phyloP scores from a whole-genome alignment of 306 rosid species.

The Morella rubra region DNA sequence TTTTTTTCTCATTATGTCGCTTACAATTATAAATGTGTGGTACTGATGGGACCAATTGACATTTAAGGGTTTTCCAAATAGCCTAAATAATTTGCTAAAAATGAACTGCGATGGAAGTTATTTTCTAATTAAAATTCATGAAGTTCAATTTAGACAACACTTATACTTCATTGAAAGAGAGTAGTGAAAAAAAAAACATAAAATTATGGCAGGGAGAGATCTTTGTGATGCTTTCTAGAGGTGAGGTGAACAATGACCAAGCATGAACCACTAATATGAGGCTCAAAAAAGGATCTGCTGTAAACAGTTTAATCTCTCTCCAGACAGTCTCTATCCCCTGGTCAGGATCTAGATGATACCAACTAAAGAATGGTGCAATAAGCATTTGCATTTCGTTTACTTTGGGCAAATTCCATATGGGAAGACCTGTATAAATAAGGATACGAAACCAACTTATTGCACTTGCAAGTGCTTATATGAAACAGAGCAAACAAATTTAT shows the following conservation, averaged over 20 bases:
- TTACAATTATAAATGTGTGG: neutral
- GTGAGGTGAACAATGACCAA: neutral
- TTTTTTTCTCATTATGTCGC: neutral
- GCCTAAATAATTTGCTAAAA: neutral
- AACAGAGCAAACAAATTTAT: neutral
- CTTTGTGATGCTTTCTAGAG: neutral
- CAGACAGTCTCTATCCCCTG: neutral
- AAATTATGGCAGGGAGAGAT: neutral
- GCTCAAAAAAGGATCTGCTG: neutral
- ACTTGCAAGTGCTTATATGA: neutral
- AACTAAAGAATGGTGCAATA: too few relatives aligned
- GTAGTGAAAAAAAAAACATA: too few relatives aligned
- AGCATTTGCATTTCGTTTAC: too few relatives aligned
- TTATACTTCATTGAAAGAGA: neutral
- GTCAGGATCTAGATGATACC: neutral
- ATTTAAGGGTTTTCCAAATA: neutral
- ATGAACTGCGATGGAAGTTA: neutral
- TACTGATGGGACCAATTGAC: neutral
- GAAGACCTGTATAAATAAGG: constrained; percentile 57
- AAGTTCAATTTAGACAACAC: neutral
- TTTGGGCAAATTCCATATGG: too few relatives aligned
- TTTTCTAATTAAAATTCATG: neutral
- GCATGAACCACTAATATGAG: neutral
- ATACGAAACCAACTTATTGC: constrained; percentile 20
- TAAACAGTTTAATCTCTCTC: neutral